Evolutionary conservation across 2,329 filamentous ascomycete species (phyloP).

Genomic region (Monilinia polystroma): DNA sequence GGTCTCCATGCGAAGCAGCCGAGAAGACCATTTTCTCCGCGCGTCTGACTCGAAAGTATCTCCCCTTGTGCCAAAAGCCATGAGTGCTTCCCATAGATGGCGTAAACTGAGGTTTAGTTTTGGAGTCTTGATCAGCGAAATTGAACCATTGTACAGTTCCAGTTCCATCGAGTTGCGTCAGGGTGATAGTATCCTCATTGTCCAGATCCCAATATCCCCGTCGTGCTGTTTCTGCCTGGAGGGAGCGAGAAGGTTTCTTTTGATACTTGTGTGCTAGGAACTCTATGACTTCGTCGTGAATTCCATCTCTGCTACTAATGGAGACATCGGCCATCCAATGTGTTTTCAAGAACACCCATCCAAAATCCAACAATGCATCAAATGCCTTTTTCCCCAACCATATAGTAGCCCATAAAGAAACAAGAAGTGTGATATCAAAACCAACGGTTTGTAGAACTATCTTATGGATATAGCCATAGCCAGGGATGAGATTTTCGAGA

Average conservation of each 20-base stretch:
- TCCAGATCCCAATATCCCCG: conserved; percentile 54
- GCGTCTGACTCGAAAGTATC: conserved; percentile 48
- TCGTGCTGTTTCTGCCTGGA: conserved; percentile 56
- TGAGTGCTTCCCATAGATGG: conserved; percentile 52
- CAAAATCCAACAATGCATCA: conserved; percentile 41
- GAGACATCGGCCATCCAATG: conserved; percentile 54
- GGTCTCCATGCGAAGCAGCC: conserved; percentile 29
- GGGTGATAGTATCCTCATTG: conserved; percentile 47
- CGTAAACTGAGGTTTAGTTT: conserved; percentile 52
- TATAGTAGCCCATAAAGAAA: conserved; percentile 33
- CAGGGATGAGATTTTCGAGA: conserved; percentile 40
- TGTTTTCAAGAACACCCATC: conserved; percentile 44
- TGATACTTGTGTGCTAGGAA: conserved; percentile 56
- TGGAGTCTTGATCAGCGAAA: conserved; percentile 58
- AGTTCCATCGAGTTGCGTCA: conserved; percentile 44
- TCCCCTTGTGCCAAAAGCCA: conserved; percentile 54
- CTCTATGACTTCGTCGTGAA: conserved; percentile 58
- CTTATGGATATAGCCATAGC: conserved; percentile 38
- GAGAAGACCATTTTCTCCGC: conserved; percentile 33
- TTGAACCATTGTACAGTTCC: conserved; percentile 51
- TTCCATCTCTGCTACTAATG: conserved; percentile 56
- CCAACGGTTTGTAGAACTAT: conserved; percentile 36
- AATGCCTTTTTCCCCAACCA: conserved; percentile 47
- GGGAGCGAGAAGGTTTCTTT: conserved; percentile 51
- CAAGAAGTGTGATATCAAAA: conserved; percentile 38